phyloP scores from a whole-genome alignment of 106 monocot species.

The Amphibolis antarctica region DNA sequence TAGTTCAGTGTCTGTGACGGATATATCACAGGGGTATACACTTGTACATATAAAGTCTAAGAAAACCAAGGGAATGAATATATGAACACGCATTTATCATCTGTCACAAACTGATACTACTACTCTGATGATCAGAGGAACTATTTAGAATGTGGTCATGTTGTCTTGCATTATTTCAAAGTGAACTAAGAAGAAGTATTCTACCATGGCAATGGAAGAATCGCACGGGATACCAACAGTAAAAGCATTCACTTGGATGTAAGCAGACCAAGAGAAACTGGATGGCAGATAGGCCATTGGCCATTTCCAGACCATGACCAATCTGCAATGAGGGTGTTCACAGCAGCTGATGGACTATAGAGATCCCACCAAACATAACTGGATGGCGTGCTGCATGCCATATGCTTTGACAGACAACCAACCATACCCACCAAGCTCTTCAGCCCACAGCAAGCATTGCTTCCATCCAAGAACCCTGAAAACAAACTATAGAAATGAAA shows the following conservation, averaged over 20 bases:
- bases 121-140: too few relatives aligned
- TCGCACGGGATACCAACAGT: too few relatives aligned
- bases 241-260: background rate
- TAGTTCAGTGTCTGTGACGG: too few relatives aligned
- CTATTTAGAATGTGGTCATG: too few relatives aligned
- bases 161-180: too few relatives aligned
- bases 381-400: slow-evolving; percentile 9
- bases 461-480: slow-evolving; percentile 11
- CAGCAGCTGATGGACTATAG: slow-evolving; percentile 9
- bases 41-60: too few relatives aligned
- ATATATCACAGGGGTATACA: too few relatives aligned
- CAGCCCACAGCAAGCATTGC: slow-evolving; percentile 15
- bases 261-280: background rate
- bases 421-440: slow-evolving; percentile 3
- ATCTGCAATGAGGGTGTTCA: slow-evolving; percentile 10
- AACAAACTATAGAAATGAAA: background rate
- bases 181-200: too few relatives aligned
- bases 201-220: too few relatives aligned
- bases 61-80: too few relatives aligned
- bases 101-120: too few relatives aligned
- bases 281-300: slow-evolving; percentile 1
- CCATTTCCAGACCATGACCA: slow-evolving; percentile 18
- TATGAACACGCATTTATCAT: too few relatives aligned
- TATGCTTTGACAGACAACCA: slow-evolving; percentile 12
- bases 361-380: slow-evolving; percentile 18